Evolutionary conservation across 2,329 filamentous ascomycete species (phyloP), one percentile per base, ranked within the genome.

Genomic region (Fusarium verrucosum): DNA sequence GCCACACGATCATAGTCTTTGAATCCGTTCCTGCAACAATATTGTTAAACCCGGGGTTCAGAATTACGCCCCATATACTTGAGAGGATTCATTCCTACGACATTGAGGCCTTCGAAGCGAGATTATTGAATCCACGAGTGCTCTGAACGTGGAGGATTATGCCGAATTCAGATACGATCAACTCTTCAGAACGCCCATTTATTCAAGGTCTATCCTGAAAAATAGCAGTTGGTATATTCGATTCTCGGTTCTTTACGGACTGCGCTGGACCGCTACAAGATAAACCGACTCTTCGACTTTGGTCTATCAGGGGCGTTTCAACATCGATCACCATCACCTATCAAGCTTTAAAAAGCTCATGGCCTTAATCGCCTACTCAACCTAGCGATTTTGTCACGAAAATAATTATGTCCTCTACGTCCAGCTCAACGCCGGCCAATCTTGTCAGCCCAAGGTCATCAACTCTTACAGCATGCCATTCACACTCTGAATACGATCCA

Each of bases 401-500:
- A n/a, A 32, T 33, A 32, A 49, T 16, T 30, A 70, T 70, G 66
- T 8, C 55, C 16, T 50, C 55, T 25, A 20, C 55, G 22, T 36
- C 25, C 16, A 41, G 46, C 19, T 56, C 57, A 22, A 49, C 49
- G 17, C 23, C 58, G 4, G 55, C 62, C 11, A 56, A 42, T n/a
- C 26, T 55, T 14, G 33, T 46, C n/a, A 50, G 44, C 25, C 58
- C 56, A 11, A 51, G 37, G 14, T 57, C 66, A 38, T 59, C 58
- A 36, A 44, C 37, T 28, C 62, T 55, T 25, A 58, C 60, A 43
- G 60, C 64, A 26, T 50, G 58, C 9, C 63, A 57, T 23, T 64
- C 69, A 5, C 45, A 58, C 3, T 69, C 61, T 16, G 73, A 74
- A 8, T 73, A 69, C 35, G 73, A 67, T 26, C 54, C 58, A 19